Evolutionary conservation across 192 early-diverging fungal genomes (phyloP).

Genomic region (Coemansia sp.): DNA sequence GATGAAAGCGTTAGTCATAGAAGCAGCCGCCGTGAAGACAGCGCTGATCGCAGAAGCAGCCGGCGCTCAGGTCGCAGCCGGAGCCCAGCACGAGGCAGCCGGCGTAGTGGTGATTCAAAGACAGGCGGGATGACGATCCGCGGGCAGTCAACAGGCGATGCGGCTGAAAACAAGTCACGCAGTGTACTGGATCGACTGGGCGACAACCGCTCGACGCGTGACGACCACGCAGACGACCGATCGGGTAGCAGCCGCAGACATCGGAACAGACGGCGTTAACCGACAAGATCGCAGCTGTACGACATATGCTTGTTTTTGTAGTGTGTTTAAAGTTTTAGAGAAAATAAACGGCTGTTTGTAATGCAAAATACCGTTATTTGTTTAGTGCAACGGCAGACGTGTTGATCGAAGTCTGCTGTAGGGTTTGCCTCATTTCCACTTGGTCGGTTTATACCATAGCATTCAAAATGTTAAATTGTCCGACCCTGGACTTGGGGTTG

Average conservation of each 20-base stretch:
- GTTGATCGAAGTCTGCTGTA: no score
- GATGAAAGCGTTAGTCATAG: neutral
- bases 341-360: neutral
- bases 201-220: constrained; percentile 19
- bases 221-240: neutral
- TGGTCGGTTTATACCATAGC: no score
- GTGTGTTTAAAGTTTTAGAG: neutral
- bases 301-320: neutral
- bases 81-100: constrained; percentile 24
- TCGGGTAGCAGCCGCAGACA: constrained; percentile 14
- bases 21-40: constrained; percentile 6
- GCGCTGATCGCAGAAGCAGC: constrained; percentile 1
- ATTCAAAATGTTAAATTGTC: no score
- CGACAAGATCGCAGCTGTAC: neutral
- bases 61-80: constrained; percentile 19
- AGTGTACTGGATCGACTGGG: constrained; percentile 34
- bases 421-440: no score
- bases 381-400: no score
- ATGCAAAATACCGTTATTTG: no score
- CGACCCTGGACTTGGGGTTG: no score
- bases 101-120: constrained; percentile 5
- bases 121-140: constrained; percentile 21
- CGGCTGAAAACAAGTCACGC: constrained; percentile 12
- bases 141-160: constrained; percentile 15
- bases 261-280: constrained; percentile 20